Conservation (phyloP, 1,284 basidiomycete genomes). For the Neonothopanus nambi region DNA sequence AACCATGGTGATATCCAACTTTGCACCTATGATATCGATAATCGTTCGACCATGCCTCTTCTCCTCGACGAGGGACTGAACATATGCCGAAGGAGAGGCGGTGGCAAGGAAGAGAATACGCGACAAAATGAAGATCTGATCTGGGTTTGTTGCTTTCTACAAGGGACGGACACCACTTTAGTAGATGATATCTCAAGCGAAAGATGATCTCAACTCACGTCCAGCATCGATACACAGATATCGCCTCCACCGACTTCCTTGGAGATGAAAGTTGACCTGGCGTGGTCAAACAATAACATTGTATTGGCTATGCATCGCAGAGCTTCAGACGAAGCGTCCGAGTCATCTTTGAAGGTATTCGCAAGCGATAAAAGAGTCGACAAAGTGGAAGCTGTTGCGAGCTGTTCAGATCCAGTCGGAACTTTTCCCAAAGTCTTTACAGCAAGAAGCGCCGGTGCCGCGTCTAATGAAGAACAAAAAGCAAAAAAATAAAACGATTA, state of each 20-base stretch:
- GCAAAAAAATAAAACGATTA: conserved; percentile 15
- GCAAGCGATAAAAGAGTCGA: conserved; percentile 53
- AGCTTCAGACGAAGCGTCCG: conserved; percentile 66
- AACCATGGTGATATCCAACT: conserved; percentile 52
- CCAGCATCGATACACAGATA: conserved; percentile 54
- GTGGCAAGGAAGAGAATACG: conserved; percentile 77
- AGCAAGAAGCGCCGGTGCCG: conserved; percentile 62
- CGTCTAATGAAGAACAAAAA: conserved; percentile 42
- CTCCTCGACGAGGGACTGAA: conserved; percentile 60
- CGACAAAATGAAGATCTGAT: conserved; percentile 71
- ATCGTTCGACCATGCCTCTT: conserved; percentile 55
- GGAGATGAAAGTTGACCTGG: conserved; percentile 56
- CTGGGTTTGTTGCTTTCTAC: conserved; percentile 62
- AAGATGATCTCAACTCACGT: conserved; percentile 43
- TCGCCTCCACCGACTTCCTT: conserved; percentile 65
- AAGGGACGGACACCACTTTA: conserved; percentile 6
- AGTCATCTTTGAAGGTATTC: conserved; percentile 51
- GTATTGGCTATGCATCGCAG: conserved; percentile 77
- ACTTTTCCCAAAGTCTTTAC: conserved; percentile 78
- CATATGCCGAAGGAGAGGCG: conserved; percentile 50
- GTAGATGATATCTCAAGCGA: not conserved
- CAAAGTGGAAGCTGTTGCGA: conserved; percentile 56
- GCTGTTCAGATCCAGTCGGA: conserved; percentile 64
- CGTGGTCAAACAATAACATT: conserved; percentile 63
- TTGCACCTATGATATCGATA: conserved; percentile 58